Base-by-base conservation (phyloP, 202 grass and related monocot species). In the Musa balbisiana region DNA sequence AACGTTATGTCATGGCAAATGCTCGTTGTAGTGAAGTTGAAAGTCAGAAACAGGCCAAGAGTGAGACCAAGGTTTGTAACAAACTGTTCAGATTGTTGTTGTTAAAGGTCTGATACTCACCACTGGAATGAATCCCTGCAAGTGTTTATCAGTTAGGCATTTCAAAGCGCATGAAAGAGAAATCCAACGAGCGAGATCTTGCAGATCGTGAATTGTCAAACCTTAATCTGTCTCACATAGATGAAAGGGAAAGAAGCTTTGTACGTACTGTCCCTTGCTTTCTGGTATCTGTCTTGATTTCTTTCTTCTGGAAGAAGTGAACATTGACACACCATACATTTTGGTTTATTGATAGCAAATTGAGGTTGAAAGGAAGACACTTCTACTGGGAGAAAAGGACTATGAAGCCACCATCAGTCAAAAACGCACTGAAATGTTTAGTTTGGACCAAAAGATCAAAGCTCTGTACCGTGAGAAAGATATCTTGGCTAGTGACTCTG, bases 401-500 rank as follows among this genome's bases (percentile, higher is more conserved):
- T 97, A 87, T 81, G 93, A 93, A 62, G 79, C 77, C 24, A 89
- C 76, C 67, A 87, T 97, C 84, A 75, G 52, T 76, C 78, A 87
- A 69, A 97, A 93, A 71, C 81, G 83, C 50, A 86, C 86, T 74
- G 90, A 93, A 33, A 86, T 93, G 68, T 91, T 81, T 71, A 79
- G 73, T 59, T 84, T 97, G 90, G 90, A 93, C 22, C 90, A 89
- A 64, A 89, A 89, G 83, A 87, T 97, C 59, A 97, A 84, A 86
- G 23, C 80, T 80, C 82, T 97, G 73, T 81, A 89, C 27, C 73
- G 90, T 55, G 86, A 97, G 55, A 91, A 89, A 78, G 88, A 93
- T 68, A 73, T 50, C 71, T 82, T 97, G 55, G 76, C 78, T 66
- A 87, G 82, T 85, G 84, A 93, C 78, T 82, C 90, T 67, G 88